Conservation (phyloP, 1,139 yeast species). For the Yamadazyma diospyri region DNA sequence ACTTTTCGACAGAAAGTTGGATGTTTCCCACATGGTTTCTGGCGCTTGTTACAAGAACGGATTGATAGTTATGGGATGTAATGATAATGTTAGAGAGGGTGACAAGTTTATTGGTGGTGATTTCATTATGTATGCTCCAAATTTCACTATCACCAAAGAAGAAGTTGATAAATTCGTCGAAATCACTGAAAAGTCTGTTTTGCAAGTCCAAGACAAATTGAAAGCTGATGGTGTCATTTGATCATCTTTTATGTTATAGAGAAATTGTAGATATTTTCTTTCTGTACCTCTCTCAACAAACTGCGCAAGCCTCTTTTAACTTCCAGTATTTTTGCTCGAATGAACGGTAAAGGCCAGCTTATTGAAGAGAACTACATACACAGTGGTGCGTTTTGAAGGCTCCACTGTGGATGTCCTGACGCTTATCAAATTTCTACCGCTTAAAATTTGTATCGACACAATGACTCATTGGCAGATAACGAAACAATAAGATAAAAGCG, state of each 20-base stretch:
- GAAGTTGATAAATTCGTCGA: constrained; percentile 43
- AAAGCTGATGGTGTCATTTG: constrained; percentile 8
- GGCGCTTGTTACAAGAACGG: constrained; percentile 40
- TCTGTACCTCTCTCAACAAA: no score
- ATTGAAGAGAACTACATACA: no score
- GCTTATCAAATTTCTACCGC: no score
- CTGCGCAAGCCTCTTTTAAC: no score
- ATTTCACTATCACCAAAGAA: constrained; percentile 42
- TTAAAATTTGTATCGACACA: no score
- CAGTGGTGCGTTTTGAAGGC: no score
- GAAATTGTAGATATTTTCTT: no score
- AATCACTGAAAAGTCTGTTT: constrained; percentile 9
- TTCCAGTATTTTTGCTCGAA: no score
- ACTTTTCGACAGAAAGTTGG: constrained; percentile 32
- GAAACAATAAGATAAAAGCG: no score
- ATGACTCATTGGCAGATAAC: constrained; percentile 6
- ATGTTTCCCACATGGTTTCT: constrained; percentile 31
- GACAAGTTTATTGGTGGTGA: constrained; percentile 33
- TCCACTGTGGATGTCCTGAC: no score
- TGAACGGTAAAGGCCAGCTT: no score
- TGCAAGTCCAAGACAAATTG: constrained; percentile 11
- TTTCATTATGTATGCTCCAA: constrained; percentile 49
- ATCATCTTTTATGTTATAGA: no score
- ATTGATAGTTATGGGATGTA: constrained; percentile 41
- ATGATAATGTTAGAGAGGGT: constrained; percentile 23